A percentile compares a stretch with the other conserved stretches of the same genome.
phyloP scores from a whole-genome alignment of 1,284 basidiomycete genomes.

The Somion occarium region DNA sequence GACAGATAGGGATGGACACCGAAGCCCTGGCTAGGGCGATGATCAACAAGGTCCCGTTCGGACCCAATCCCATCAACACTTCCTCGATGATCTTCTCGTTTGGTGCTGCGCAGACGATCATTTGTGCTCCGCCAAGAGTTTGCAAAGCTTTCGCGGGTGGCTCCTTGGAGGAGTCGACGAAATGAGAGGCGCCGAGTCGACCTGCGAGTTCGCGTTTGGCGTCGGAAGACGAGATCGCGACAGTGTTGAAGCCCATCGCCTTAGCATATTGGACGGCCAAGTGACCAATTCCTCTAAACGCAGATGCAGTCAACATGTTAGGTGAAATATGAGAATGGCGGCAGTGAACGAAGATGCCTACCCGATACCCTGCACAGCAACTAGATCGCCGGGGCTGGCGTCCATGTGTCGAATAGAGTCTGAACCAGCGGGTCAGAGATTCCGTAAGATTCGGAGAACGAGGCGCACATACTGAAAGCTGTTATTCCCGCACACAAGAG shows the following conservation, averaged over 20 bases:
- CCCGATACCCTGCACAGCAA: slow-evolving; percentile 35
- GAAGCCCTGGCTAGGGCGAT: slow-evolving; percentile 14
- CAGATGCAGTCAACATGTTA: neutral
- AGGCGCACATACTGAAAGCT: slow-evolving; percentile 19
- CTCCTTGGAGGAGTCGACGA: slow-evolving; percentile 16
- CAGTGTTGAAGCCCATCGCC: slow-evolving; percentile 12
- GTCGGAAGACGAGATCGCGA: slow-evolving; percentile 11
- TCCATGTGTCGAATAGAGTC: slow-evolving; percentile 31
- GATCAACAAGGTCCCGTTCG: slow-evolving; percentile 27
- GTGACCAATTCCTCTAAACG: slow-evolving; percentile 11
- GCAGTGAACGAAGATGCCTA: slow-evolving; percentile 8
- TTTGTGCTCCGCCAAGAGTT: slow-evolving; percentile 34
- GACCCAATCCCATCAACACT: slow-evolving; percentile 27
- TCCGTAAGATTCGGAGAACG: neutral
- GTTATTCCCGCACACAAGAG: slow-evolving; percentile 34
- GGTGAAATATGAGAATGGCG: neutral
- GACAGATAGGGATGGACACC: slow-evolving; percentile 10
- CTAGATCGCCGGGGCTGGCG: slow-evolving; percentile 26
- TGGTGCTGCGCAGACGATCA: slow-evolving; percentile 31
- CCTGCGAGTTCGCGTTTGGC: slow-evolving; percentile 17
- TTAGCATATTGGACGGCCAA: slow-evolving; percentile 11
- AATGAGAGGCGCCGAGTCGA: slow-evolving; percentile 17
- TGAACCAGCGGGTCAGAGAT: neutral
- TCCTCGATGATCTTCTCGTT: slow-evolving; percentile 24
- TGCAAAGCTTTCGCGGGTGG: slow-evolving; percentile 25